Conservation (phyloP, 768 basidiomycete genomes). For the Tephrocybe sp. region DNA sequence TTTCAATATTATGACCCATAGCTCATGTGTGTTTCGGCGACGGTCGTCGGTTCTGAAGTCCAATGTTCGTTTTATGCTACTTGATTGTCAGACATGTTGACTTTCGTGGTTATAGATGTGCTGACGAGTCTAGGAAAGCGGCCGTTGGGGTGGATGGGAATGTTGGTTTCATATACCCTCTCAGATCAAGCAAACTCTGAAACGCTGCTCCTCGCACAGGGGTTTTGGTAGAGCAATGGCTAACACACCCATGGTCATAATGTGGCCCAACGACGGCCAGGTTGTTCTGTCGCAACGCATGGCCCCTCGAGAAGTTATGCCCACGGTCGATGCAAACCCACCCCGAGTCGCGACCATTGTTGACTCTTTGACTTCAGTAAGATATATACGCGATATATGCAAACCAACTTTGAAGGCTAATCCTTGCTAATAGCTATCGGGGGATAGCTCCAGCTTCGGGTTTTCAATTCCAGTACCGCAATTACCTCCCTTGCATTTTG, state of each 20-base stretch:
- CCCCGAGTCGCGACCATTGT: constrained; percentile 46
- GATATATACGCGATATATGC: no score
- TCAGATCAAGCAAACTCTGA: no score
- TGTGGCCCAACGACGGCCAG: constrained; percentile 67
- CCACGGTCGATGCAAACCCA: constrained; percentile 51
- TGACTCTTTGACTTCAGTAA: constrained; percentile 35
- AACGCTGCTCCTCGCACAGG: no score
- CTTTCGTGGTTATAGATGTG: constrained; percentile 33
- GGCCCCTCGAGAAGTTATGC: constrained; percentile 52
- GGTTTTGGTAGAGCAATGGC: constrained; percentile 59
- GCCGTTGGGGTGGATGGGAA: constrained; percentile 57
- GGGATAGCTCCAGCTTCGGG: constrained; percentile 42
- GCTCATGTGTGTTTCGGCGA: constrained; percentile 48
- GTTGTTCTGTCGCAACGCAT: constrained; percentile 66
- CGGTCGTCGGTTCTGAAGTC: constrained; percentile 42
- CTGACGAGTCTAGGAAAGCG: constrained; percentile 41
- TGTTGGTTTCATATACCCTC: constrained; percentile 39
- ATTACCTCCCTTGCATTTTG: constrained; percentile 14
- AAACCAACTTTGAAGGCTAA: neutral
- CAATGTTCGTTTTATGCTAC: constrained; percentile 31
- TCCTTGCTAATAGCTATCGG: constrained; percentile 30
- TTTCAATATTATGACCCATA: constrained; percentile 12
- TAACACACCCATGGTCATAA: constrained; percentile 65
- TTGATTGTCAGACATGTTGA: neutral
- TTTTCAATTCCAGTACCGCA: constrained; percentile 46